These are phyloP conservation scores for Neurospora tetraspora DNA, from an alignment of 495 filamentous ascomycete species.

Conservation along the genomic window DNA sequence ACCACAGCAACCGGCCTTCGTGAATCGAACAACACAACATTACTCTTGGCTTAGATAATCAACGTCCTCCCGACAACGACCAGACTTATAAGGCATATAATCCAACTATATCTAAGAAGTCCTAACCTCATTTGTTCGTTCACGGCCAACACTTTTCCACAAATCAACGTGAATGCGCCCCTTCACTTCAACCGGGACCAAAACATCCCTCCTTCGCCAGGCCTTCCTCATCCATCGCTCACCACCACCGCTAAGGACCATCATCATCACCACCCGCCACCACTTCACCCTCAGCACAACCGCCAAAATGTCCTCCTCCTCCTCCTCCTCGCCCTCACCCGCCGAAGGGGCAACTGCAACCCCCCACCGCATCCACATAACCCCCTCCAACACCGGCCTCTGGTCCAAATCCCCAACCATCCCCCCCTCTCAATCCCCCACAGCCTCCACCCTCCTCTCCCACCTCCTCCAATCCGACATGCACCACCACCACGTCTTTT, in stretches of 20 bases:
- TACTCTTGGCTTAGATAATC: neutral
- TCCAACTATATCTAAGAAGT: neutral
- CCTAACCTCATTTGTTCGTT: neutral
- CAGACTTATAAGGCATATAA: neutral
- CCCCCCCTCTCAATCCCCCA: conserved; percentile 45
- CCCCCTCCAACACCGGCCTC: conserved; percentile 46
- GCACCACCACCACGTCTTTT: conserved; percentile 65
- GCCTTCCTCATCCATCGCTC: neutral
- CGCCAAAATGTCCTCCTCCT: neutral
- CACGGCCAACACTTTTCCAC: neutral
- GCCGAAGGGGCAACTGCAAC: conserved; percentile 17
- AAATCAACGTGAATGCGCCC: neutral
- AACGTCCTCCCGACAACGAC: neutral
- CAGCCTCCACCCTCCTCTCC: conserved; percentile 7
- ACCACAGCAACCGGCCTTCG: neutral
- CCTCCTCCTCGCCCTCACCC: neutral
- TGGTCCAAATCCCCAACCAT: conserved; percentile 18
- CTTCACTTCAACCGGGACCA: neutral
- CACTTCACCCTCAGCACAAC: neutral
- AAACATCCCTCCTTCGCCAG: neutral
- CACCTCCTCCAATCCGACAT: neutral
- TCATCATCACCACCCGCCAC: neutral
- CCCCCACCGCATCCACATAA: conserved; percentile 49
- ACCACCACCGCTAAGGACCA: neutral
- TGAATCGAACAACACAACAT: neutral